Conservation (phyloP, 192 early-diverging fungal genomes). For the Paraglomus brasilianum region DNA sequence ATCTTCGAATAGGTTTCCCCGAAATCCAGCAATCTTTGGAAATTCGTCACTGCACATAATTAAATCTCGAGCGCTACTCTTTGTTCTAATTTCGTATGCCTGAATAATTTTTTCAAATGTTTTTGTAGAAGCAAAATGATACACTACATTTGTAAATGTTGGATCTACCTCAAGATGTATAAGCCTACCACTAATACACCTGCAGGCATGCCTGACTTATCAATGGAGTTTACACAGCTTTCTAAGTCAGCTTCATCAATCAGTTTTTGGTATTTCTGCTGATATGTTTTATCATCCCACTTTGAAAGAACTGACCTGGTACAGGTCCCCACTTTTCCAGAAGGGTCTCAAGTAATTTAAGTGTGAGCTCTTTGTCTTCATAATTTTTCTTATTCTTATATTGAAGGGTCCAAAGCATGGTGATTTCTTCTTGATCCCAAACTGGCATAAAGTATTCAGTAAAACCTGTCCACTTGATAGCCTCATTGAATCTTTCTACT, state of each 20-base stretch:
- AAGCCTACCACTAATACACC: not conserved
- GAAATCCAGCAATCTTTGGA: not conserved
- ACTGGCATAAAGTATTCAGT: constrained; percentile 23
- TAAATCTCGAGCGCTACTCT: not conserved
- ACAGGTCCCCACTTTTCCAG: not conserved
- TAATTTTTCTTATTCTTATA: constrained; percentile 12
- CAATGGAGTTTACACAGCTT: constrained; percentile 14
- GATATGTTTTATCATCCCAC: constrained; percentile 17
- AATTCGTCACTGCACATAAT: not conserved
- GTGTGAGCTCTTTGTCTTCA: constrained; percentile 4
- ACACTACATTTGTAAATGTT: not conserved
- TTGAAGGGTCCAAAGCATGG: constrained; percentile 1
- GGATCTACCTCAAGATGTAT: not conserved
- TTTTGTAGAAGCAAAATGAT: constrained; percentile 1
- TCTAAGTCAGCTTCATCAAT: not conserved
- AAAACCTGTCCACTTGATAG: constrained; percentile 8
- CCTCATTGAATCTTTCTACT: constrained; percentile 5
- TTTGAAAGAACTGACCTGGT: constrained; percentile 17
- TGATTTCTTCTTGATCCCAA: constrained; percentile 21
- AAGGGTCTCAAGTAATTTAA: constrained; percentile 1
- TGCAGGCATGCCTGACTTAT: constrained; percentile 6
- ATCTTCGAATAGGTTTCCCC: constrained; percentile 2
- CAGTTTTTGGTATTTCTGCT: constrained; percentile 4
- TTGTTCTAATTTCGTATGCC: not conserved
- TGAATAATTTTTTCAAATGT: not conserved